These are phyloP conservation scores for Zopfochytrium polystomum DNA, from an alignment of 371 early-diverging fungal genomes.

Conservation along the genomic window DNA sequence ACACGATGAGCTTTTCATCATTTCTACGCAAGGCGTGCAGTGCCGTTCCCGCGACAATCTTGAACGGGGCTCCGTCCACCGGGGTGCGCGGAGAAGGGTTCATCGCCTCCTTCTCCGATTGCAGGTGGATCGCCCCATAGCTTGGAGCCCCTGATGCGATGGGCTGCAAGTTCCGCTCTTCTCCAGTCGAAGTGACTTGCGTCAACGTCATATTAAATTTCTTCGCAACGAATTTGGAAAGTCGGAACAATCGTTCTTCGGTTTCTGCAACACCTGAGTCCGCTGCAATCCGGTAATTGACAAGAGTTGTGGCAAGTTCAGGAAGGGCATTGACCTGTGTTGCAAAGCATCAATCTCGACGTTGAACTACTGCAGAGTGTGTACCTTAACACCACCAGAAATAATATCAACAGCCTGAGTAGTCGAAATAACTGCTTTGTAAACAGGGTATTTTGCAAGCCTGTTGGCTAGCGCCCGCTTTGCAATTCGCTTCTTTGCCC, in stretches of 20 bases:
- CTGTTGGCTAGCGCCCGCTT: background rate
- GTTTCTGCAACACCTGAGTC: conserved; percentile 13
- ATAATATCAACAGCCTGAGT: conserved; percentile 41
- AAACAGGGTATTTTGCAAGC: conserved; percentile 1
- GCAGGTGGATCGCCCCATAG: conserved; percentile 8
- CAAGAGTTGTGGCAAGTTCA: conserved; percentile 15
- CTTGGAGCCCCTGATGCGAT: background rate
- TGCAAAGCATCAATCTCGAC: too few relatives aligned
- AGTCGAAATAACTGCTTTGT: conserved; percentile 12
- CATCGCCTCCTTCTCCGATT: conserved; percentile 11
- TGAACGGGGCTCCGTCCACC: background rate
- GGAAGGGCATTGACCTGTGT: conserved; percentile 45
- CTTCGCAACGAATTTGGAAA: conserved; percentile 16
- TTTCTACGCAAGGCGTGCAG: conserved; percentile 3
- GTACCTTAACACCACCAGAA: conserved; percentile 40
- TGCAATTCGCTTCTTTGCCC: too few relatives aligned
- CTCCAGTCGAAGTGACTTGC: background rate
- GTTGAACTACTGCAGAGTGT: too few relatives aligned
- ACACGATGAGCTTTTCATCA: conserved; percentile 26
- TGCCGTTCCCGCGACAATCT: conserved; percentile 12
- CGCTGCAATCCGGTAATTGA: conserved; percentile 38
- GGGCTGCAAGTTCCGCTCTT: too few relatives aligned
- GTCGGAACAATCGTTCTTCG: conserved; percentile 11
- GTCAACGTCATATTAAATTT: conserved; percentile 11
- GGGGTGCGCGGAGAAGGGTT: conserved; percentile 23